phyloP scores from a whole-genome alignment of 2,329 filamentous ascomycete genomes.

The Colletotrichum sidae region DNA sequence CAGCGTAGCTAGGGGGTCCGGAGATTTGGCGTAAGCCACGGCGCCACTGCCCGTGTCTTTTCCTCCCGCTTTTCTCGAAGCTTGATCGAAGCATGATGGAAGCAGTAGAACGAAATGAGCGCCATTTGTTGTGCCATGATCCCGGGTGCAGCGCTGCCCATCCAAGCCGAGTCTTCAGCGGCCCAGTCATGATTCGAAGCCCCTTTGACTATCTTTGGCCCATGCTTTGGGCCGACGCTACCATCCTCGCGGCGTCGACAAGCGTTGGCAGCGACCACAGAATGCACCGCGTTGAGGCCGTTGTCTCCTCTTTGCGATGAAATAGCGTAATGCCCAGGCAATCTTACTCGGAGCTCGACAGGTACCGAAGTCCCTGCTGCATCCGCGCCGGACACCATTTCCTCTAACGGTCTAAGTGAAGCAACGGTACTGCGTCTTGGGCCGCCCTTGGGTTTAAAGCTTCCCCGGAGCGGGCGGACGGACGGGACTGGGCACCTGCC shows the following conservation, averaged over 20 bases:
- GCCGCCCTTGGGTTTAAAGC: conserved; percentile 19
- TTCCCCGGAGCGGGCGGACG: conserved; percentile 32
- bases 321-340: neutral
- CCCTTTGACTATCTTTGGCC: neutral
- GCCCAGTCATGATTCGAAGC: conserved; percentile 2
- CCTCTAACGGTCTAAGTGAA: conserved; percentile 17
- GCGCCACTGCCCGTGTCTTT: neutral
- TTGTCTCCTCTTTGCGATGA: too few relatives aligned
- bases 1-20: neutral
- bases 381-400: conserved; percentile 8
- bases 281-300: too few relatives aligned
- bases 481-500: conserved; percentile 29
- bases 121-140: conserved; percentile 13
- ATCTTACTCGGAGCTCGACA: neutral
- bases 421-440: conserved; percentile 23
- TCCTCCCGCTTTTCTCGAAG: conserved; percentile 32
- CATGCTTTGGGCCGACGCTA: too few relatives aligned
- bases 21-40: neutral
- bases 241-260: too few relatives aligned
- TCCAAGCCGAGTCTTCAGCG: too few relatives aligned
- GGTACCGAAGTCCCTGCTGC: conserved; percentile 20
- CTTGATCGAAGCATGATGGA: conserved; percentile 25
- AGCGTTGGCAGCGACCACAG: too few relatives aligned
- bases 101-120: conserved; percentile 25
- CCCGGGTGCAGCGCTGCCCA: conserved; percentile 6